Evolutionary conservation across 1,139 yeast genomes (phyloP).

Genomic region (Yamadazyma blattariae): DNA sequence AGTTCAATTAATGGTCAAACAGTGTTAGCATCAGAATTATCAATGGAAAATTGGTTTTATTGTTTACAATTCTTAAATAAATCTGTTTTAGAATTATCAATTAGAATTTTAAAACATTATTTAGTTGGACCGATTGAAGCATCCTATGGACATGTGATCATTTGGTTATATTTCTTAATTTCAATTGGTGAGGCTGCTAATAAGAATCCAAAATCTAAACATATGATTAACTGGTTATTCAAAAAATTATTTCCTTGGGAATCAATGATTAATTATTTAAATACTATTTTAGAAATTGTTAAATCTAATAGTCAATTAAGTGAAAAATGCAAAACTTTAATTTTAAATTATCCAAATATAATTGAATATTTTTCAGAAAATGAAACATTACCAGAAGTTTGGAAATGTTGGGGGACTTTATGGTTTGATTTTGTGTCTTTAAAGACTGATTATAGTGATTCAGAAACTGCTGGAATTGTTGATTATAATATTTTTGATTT

Average conservation of each 20-base stretch:
- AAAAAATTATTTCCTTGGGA: conserved; percentile 67
- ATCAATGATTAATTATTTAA: conserved; percentile 57
- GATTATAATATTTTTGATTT: conserved; percentile 57
- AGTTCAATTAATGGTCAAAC: conserved; percentile 29
- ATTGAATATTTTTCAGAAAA: conserved; percentile 46
- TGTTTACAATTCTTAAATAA: conserved; percentile 55
- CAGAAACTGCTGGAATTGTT: conserved; percentile 55
- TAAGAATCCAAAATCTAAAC: conserved; percentile 43
- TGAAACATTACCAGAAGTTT: conserved; percentile 69
- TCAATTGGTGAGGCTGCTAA: conserved; percentile 60
- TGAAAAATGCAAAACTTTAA: conserved; percentile 26
- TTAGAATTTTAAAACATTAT: conserved; percentile 63
- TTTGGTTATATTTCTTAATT: conserved; percentile 67
- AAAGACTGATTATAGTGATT: conserved; percentile 51
- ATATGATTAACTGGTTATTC: conserved; percentile 52
- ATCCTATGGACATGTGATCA: conserved; percentile 65
- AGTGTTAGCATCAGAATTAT: conserved; percentile 41
- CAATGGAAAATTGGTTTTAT: conserved; percentile 58
- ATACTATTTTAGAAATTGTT: conserved; percentile 42
- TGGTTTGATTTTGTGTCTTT: conserved; percentile 63
- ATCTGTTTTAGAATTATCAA: conserved; percentile 63
- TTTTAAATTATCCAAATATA: conserved; percentile 29
- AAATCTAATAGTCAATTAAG: conserved; percentile 26
- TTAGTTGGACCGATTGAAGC: conserved; percentile 69
- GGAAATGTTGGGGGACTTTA: conserved; percentile 83